Evolutionary conservation across 306 rosid species (phyloP).

Genomic region (Prinsepia uniflora): DNA sequence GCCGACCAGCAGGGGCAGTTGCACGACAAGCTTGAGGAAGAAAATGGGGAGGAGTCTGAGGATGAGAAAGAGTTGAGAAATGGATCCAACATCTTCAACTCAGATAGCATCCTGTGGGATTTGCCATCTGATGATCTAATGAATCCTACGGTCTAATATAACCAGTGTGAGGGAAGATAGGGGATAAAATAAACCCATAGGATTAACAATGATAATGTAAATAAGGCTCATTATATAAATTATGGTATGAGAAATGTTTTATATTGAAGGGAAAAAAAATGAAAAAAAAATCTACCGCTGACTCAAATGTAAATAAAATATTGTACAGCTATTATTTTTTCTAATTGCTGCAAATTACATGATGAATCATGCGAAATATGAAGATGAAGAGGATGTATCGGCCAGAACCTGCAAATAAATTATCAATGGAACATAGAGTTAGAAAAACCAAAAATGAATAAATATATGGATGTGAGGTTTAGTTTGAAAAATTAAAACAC

Average conservation of each 20-base stretch:
- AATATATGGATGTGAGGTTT: not conserved
- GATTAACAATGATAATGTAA: slow-evolving; percentile 51
- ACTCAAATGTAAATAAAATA: too few relatives aligned
- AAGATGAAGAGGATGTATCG: slow-evolving; percentile 43
- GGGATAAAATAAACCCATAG: slow-evolving; percentile 35
- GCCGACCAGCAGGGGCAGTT: slow-evolving; percentile 58
- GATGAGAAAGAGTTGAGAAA: slow-evolving; percentile 60
- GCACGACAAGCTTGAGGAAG: slow-evolving; percentile 55
- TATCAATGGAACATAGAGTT: slow-evolving; percentile 2
- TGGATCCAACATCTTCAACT: slow-evolving; percentile 60
- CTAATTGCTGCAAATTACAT: not conserved
- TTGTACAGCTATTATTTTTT: too few relatives aligned
- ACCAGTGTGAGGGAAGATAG: slow-evolving; percentile 19
- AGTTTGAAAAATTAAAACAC: not conserved
- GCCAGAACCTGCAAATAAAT: slow-evolving; percentile 73
- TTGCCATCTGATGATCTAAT: slow-evolving; percentile 76
- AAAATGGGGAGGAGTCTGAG: slow-evolving; percentile 53
- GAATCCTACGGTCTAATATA: slow-evolving; percentile 56
- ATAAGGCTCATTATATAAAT: slow-evolving; percentile 56
- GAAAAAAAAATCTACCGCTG: not conserved
- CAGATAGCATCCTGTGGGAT: slow-evolving; percentile 86
- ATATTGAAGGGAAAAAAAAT: not conserved
- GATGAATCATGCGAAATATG: not conserved
- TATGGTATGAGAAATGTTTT: slow-evolving; percentile 25
- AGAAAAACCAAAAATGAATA: not conserved